Evolutionary conservation across 495 filamentous ascomycete genomes (phyloP).

Genomic region (Cairneyella variabilis): DNA sequence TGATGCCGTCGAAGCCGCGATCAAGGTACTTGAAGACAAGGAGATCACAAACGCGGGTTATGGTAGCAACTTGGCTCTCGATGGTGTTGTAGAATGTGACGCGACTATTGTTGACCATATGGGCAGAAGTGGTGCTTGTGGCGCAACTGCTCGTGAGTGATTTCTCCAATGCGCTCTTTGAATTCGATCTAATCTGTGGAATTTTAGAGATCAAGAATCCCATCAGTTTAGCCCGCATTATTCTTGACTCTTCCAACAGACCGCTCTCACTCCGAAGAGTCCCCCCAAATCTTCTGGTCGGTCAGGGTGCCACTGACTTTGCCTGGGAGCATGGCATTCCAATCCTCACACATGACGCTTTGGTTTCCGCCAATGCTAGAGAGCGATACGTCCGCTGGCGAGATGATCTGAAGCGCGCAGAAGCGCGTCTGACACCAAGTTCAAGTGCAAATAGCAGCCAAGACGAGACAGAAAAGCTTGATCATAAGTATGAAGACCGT

Average conservation of each 20-base stretch:
- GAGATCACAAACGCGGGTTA: conserved; percentile 96
- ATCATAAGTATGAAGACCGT: conserved; percentile 23
- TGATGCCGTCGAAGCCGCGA: conserved; percentile 89
- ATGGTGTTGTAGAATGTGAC: conserved; percentile 91
- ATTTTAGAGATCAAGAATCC: conserved; percentile 83
- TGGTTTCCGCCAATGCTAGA: conserved; percentile 70
- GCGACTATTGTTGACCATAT: conserved; percentile 87
- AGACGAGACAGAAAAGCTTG: conserved; percentile 13
- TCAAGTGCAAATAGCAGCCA: conserved; percentile 17
- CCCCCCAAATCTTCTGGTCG: conserved; percentile 87
- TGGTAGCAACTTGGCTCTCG: conserved; percentile 89
- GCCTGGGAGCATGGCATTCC: conserved; percentile 72
- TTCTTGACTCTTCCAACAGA: conserved; percentile 70
- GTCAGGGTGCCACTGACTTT: conserved; percentile 77
- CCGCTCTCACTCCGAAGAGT: conserved; percentile 78
- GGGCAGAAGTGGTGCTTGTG: conserved; percentile 88
- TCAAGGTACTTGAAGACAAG: conserved; percentile 81
- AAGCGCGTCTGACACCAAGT: conserved; percentile 17
- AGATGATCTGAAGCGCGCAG: conserved; percentile 61
- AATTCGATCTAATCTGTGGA: background rate
- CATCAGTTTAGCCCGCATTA: conserved; percentile 75
- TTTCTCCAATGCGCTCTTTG: background rate
- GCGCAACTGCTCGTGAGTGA: conserved; percentile 80
- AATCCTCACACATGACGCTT: conserved; percentile 61
- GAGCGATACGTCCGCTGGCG: conserved; percentile 76